Evolutionary conservation across 345 rosid genomes (phyloP).

Genomic region (Populus pruinosa): DNA sequence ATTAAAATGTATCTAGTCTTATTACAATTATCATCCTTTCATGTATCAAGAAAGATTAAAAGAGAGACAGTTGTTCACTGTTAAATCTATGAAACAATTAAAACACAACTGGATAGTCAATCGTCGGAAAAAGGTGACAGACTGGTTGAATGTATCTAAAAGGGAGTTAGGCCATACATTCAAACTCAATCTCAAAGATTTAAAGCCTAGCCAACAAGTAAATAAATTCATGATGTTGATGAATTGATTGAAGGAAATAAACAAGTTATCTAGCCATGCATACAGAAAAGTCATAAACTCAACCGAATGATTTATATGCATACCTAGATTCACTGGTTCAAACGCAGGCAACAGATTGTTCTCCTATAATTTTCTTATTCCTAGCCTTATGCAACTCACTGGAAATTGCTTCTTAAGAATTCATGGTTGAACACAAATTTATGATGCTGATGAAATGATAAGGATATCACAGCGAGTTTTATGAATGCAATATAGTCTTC

Average conservation of each 20-base stretch:
- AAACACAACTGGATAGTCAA: not conserved
- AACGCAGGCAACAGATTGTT: constrained; percentile 5
- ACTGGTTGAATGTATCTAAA: not conserved
- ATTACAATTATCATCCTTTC: not conserved
- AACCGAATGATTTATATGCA: not conserved
- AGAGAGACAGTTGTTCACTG: not conserved
- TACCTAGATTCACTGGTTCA: constrained; percentile 4
- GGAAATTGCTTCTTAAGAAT: not conserved
- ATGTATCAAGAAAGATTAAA: not conserved
- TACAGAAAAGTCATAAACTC: not conserved
- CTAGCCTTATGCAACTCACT: constrained; percentile 5
- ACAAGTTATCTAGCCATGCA: not conserved
- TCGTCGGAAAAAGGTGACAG: not conserved
- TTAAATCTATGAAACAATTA: not conserved
- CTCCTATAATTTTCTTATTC: constrained; percentile 5
- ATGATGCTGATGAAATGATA: not conserved
- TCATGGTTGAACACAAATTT: not conserved
- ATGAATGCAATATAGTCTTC: not conserved
- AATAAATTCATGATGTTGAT: not conserved
- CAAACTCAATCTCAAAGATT: not conserved
- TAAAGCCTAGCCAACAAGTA: not conserved
- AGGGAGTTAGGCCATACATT: not conserved
- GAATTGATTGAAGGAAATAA: not conserved
- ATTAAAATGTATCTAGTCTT: not conserved
- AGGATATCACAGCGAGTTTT: constrained; percentile 8